Conservation (phyloP, 352 stramenopile species). For the Plasmopara muralis region DNA sequence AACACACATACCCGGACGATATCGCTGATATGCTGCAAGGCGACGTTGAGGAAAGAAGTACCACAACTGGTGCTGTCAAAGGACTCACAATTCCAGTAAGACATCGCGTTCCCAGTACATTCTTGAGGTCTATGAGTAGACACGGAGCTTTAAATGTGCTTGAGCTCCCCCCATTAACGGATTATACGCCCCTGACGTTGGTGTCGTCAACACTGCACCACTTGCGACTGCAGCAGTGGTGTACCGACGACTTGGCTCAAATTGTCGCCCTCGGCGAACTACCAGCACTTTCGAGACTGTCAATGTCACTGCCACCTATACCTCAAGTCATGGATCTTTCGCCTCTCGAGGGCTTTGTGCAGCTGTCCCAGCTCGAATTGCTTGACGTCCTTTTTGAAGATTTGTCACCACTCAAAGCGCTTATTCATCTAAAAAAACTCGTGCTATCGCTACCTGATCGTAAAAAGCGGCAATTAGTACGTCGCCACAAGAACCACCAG, state of each 20-base stretch:
- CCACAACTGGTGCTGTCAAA: conserved; percentile 13
- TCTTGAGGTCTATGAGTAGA: conserved; percentile 26
- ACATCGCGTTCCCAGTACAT: conserved; percentile 29
- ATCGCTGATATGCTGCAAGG: conserved; percentile 24
- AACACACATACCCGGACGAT: conserved; percentile 34
- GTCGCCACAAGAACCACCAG: conserved; percentile 32
- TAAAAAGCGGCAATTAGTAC: conserved; percentile 34
- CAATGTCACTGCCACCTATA: conserved; percentile 31
- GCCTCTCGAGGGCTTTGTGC: conserved; percentile 32
- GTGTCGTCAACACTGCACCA: conserved; percentile 26
- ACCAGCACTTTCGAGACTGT: conserved; percentile 23
- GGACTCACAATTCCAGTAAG: conserved; percentile 26
- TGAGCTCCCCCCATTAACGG: conserved; percentile 25
- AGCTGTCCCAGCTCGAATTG: conserved; percentile 41
- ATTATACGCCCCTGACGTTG: conserved; percentile 28
- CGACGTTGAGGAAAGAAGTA: conserved; percentile 25
- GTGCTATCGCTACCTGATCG: conserved; percentile 40
- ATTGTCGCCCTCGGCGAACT: conserved; percentile 26
- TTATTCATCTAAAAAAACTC: conserved; percentile 44
- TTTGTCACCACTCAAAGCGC: conserved; percentile 29
- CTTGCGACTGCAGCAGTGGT: conserved; percentile 36
- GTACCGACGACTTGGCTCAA: conserved; percentile 31
- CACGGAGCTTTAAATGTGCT: conserved; percentile 23
- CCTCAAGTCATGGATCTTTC: conserved; percentile 35
- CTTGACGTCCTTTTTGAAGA: conserved; percentile 49